phyloP scores from a whole-genome alignment of 129 eudicot species.

The Glebionis coronaria region DNA sequence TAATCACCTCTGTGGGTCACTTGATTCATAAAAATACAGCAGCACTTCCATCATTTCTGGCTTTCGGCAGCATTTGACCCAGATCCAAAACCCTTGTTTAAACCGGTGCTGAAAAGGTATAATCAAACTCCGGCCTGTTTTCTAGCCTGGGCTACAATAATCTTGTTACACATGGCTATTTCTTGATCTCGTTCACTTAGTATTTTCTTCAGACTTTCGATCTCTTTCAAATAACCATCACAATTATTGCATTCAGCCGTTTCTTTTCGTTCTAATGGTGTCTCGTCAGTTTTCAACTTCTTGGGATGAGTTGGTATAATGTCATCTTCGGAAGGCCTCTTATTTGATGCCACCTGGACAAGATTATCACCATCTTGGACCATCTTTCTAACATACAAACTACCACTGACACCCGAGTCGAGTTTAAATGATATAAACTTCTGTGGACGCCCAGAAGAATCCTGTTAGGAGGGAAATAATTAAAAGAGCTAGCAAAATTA shows the following conservation, averaged over 20 bases:
- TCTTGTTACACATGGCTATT: slow-evolving; percentile 54
- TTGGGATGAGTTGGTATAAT: slow-evolving; percentile 27
- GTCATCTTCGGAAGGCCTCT: slow-evolving; percentile 51
- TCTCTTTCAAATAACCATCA: slow-evolving; percentile 46
- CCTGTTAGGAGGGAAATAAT: slow-evolving; percentile 39
- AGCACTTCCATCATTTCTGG: slow-evolving; percentile 7
- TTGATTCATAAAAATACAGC: neutral
- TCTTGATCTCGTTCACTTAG: slow-evolving; percentile 56
- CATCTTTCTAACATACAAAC: slow-evolving; percentile 63
- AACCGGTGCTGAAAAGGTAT: neutral
- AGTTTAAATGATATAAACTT: slow-evolving; percentile 55
- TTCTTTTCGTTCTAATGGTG: slow-evolving; percentile 16
- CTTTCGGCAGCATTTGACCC: slow-evolving; percentile 7
- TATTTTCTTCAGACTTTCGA: slow-evolving; percentile 36
- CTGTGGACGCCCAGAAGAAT: slow-evolving; percentile 66
- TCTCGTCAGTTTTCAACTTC: slow-evolving; percentile 44
- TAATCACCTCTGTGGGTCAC: neutral
- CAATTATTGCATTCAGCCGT: slow-evolving; percentile 22
- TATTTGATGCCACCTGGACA: slow-evolving; percentile 43
- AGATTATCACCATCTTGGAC: slow-evolving; percentile 18
- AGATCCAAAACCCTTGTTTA: neutral
- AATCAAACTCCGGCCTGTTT: slow-evolving; percentile 52
- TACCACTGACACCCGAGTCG: slow-evolving; percentile 50
- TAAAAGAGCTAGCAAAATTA: neutral
- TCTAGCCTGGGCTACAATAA: slow-evolving; percentile 58